Evolutionary conservation across 306 rosid genomes (phyloP), one percentile per base, ranked within the genome.

Genomic region (Crataegus laevigata): DNA sequence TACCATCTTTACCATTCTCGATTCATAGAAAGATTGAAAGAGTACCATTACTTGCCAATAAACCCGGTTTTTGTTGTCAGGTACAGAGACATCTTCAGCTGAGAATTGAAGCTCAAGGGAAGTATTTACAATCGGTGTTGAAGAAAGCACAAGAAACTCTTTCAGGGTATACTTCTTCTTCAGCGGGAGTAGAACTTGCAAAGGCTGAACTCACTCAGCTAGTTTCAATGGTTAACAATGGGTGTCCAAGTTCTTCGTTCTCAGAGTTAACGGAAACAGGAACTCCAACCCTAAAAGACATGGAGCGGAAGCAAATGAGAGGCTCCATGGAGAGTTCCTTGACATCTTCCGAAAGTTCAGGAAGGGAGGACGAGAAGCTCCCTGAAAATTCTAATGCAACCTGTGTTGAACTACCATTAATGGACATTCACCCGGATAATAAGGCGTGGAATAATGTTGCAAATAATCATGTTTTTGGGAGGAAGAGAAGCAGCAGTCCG

Each of bases 91-190:
- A 87, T 85, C 85, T 96, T 78, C 96, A 96, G 83, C 83, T 90
- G 70, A 72, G 93, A 76, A 96, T 96, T 3, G 98, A 96, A 89
- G 97, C 99, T 47, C 98, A 96, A 84, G 98, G 97, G 73, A 90
- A 88, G 80, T 96, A 96, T 68, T 85, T 96, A 71, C 97, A 96
- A n/a, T 86, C 91, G 43, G 97, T 96, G 28, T 71, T 96, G 11
- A 83, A 55, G 72, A 96, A 92, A 61, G 99, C 99, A 40, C 94
- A 88, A 45, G 94, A 92, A 75, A 89, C 96, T 68, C 91, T 96
- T 73, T 73, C 91, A 2, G 96, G 90, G 45, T 82, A 84, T 77
- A 82, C 71, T 61, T 87, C 90, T 79, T 87, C 96, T 55, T 77
- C 94, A 1, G 72, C 79, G 22, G 96, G 93, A 0, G 82, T 90